Evolutionary conservation across 106 monocot species (phyloP), one percentile per base, ranked within the genome.

Genomic region (Triglochin maritima): DNA sequence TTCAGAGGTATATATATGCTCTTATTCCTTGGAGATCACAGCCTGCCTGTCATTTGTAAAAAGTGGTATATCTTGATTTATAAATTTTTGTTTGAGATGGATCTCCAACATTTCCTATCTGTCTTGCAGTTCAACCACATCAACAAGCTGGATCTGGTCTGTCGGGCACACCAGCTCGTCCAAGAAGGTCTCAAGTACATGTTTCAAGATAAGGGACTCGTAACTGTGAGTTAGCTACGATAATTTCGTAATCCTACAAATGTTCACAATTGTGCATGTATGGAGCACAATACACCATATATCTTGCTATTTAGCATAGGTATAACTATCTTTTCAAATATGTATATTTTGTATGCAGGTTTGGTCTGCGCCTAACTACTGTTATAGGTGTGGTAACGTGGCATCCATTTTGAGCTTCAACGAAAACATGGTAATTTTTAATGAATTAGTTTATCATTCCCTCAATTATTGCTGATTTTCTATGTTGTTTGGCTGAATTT

Each of bases 161-260:
- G 95, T 67, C 90, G 95, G 17, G 95, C 95, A 8, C 95, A 95
- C 65, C 95, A 95, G 57, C 90, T 95, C 69, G 95, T 95, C 44
- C 95, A 95, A 66, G 95, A 95, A 80, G 95, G 95, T 54, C 77
- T 95, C n/a, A 95, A 95, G 64, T 95, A 95, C 83, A 95, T 95
- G 95, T 95, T 95, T 73, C 86, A 84, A 74, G 95, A 95, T 74
- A 95, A 95, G 70, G 90, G 95, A 44, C 85, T 95, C 48, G 95
- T 95, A 47, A 95, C 95, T 65, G 95, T 95, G 76, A 81, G 95
- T 87, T 77, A 46, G 52, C 43, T 63, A 41, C 17, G 12, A 13
- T 5, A 43, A 45, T n/a, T 3, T 6, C 4, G 2, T 4, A 46
- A 43, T 51, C 13, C 17, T 48, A 9, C 11, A 6, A 48, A 44